These are phyloP conservation scores for Candida qinlingensis DNA, from an alignment of 805 yeast genomes.

Conservation along the genomic window DNA sequence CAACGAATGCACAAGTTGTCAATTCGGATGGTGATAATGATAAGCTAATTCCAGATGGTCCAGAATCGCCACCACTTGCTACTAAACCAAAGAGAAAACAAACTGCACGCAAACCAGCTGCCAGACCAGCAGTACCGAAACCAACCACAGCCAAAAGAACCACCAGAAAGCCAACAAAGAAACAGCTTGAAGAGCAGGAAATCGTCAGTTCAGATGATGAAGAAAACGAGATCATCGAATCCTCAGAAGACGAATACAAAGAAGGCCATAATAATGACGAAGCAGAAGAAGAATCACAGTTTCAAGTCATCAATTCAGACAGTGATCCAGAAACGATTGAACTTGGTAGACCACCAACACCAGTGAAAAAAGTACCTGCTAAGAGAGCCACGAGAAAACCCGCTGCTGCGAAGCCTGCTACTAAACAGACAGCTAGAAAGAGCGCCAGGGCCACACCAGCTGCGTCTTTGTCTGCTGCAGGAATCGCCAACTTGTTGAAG, in stretches of 20 bases:
- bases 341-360: not conserved
- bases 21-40: slow-evolving; percentile 7
- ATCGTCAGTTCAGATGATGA: not conserved
- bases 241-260: not conserved
- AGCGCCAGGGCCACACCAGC: not conserved
- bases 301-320: slow-evolving; percentile 8
- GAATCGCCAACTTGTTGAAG: slow-evolving; percentile 1
- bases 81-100: not conserved
- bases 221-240: not conserved
- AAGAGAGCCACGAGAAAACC: not conserved
- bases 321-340: slow-evolving; percentile 2
- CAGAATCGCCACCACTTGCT: slow-evolving; percentile 1
- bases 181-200: not conserved
- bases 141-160: not conserved
- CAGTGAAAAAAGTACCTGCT: not conserved
- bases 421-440: not conserved
- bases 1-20: not conserved
- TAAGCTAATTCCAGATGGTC: not conserved
- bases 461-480: not conserved
- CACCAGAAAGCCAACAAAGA: not conserved
- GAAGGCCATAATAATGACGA: not conserved
- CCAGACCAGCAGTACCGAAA: not conserved
- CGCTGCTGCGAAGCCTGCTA: not conserved
- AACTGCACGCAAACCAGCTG: not conserved
- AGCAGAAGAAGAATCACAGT: slow-evolving; percentile 1